phyloP scores from a whole-genome alignment of 1,139 yeast genomes.

The Saccharomycopsis hybrid region DNA sequence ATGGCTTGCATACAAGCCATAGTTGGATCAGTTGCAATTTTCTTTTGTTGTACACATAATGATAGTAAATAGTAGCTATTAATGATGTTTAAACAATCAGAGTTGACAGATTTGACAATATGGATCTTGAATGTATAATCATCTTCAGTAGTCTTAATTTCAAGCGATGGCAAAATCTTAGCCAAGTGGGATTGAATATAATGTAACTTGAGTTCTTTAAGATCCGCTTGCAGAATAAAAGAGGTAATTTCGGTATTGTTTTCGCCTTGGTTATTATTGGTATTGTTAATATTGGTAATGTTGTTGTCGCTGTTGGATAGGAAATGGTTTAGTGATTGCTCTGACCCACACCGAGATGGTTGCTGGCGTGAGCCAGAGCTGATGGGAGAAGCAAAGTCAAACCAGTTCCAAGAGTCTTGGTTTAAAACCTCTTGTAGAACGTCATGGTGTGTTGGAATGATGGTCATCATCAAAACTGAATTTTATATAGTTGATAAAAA shows the following conservation, averaged over 20 bases:
- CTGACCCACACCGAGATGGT: not conserved
- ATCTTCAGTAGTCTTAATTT: not conserved
- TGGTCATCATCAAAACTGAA: not conserved
- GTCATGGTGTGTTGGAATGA: not conserved
- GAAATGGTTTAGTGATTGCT: not conserved
- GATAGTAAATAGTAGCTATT: constrained; percentile 5
- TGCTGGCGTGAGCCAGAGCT: not conserved
- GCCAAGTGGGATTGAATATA: not conserved
- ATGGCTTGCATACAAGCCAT: not conserved
- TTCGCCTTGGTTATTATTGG: not conserved
- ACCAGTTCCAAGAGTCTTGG: not conserved
- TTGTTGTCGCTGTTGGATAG: not conserved
- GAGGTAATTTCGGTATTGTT: not conserved
- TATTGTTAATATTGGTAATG: not conserved
- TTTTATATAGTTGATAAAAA: not conserved
- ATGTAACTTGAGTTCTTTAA: not conserved
- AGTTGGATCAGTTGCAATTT: not conserved
- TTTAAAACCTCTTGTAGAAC: not conserved
- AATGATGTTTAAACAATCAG: not conserved
- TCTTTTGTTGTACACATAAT: not conserved
- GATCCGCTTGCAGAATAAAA: not conserved
- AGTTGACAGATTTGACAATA: constrained; percentile 4
- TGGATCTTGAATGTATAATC: not conserved
- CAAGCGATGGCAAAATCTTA: constrained; percentile 3
- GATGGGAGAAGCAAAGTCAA: not conserved